Conservation (phyloP, 371 early-diverging fungal genomes). For the Circinella minor region DNA sequence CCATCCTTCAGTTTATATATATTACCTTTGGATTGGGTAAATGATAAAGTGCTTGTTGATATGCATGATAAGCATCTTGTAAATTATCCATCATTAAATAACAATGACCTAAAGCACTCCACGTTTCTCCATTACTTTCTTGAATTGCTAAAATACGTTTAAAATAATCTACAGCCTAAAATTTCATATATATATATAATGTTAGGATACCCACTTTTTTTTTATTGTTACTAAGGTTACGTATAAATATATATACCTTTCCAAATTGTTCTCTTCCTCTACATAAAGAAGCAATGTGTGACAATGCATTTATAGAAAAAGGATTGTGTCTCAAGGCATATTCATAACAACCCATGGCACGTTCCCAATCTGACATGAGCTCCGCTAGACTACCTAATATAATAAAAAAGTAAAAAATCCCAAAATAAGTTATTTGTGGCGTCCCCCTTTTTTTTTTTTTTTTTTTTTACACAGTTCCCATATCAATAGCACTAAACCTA, state of each 20-base stretch:
- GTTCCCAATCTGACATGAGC: constrained; percentile 75
- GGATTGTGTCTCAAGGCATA: constrained; percentile 88
- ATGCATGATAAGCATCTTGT: constrained; percentile 91
- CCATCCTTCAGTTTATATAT: too few relatives aligned
- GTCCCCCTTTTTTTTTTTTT: constrained; percentile 9
- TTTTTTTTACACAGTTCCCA: constrained; percentile 12
- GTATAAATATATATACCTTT: constrained; percentile 31
- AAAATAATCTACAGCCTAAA: constrained; percentile 90
- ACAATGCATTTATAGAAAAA: constrained; percentile 79
- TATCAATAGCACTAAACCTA: constrained; percentile 12
- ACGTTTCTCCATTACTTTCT: constrained; percentile 85
- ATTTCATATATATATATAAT: not conserved
- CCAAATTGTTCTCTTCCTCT: constrained; percentile 66
- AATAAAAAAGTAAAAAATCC: constrained; percentile 14
- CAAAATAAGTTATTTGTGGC: constrained; percentile 27
- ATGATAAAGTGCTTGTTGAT: constrained; percentile 91
- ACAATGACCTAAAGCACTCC: constrained; percentile 93
- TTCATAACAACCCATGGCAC: constrained; percentile 83
- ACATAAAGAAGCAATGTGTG: constrained; percentile 72
- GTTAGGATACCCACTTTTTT: too few relatives aligned
- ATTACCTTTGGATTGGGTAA: constrained; percentile 86
- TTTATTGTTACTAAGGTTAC: too few relatives aligned
- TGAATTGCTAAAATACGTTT: constrained; percentile 84
- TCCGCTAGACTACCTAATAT: constrained; percentile 67
- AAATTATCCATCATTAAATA: constrained; percentile 95